Conservation (phyloP, 257 asterid species). For the Solanum bulbocastanum region DNA sequence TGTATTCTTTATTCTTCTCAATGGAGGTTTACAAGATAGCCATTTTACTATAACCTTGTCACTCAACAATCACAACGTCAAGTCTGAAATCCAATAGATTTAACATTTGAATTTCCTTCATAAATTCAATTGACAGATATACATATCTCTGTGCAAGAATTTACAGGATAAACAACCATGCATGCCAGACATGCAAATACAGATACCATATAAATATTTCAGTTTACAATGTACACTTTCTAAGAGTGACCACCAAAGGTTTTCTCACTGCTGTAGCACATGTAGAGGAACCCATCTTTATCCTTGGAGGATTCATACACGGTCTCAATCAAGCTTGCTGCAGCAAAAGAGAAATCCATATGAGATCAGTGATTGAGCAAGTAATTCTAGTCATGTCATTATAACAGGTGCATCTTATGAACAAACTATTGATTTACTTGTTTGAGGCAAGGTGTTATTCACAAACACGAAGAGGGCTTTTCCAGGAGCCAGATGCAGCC, state of each 20-base stretch:
- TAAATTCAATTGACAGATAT: not conserved
- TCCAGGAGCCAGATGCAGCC: conserved; percentile 86
- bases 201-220: not conserved
- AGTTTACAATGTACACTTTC: not conserved
- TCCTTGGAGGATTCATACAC: conserved; percentile 67
- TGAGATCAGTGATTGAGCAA: not conserved
- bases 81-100: not conserved
- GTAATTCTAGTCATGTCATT: not conserved
- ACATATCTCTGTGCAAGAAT: not conserved
- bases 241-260: conserved; percentile 52
- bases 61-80: not conserved
- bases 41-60: not conserved
- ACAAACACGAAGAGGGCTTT: conserved; percentile 90
- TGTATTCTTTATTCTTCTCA: not conserved
- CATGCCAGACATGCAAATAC: not conserved
- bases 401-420: not conserved
- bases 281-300: conserved; percentile 82
- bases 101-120: not conserved
- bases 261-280: conserved; percentile 98
- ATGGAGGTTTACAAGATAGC: not conserved
- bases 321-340: conserved; percentile 75
- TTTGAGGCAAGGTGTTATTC: conserved; percentile 81
- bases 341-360: not conserved
- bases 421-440: conserved; percentile 30
- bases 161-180: not conserved